phyloP scores from a whole-genome alignment of 345 rosid species.

The Corchorus olitorius region DNA sequence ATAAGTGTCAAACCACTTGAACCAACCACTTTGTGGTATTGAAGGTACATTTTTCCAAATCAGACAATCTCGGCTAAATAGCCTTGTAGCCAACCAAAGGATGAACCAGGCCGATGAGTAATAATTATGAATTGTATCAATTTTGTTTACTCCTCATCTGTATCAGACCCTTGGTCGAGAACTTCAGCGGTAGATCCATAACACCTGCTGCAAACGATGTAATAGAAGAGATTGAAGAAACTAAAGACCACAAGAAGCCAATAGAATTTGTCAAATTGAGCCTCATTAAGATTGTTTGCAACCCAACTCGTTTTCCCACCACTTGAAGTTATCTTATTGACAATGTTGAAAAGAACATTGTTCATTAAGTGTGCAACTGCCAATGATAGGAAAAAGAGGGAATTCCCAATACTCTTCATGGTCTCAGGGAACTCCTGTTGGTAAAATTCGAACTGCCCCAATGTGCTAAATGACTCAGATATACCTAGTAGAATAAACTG shows the following conservation, averaged over 20 bases:
- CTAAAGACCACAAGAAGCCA: slow-evolving; percentile 32
- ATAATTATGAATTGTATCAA: too few relatives aligned
- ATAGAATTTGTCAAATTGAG: slow-evolving; percentile 48
- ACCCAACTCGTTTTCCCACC: slow-evolving; percentile 41
- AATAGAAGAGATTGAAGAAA: too few relatives aligned
- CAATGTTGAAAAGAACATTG: slow-evolving; percentile 3
- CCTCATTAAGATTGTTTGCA: slow-evolving; percentile 33
- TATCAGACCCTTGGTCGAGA: too few relatives aligned
- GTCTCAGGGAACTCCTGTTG: slow-evolving; percentile 48
- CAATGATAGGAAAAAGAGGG: slow-evolving; percentile 32
- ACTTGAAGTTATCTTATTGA: slow-evolving; percentile 15
- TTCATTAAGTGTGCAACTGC: slow-evolving; percentile 18
- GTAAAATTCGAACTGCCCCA: slow-evolving; percentile 52
- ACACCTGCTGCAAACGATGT: too few relatives aligned
- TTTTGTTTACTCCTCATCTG: too few relatives aligned
- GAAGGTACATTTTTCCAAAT: too few relatives aligned
- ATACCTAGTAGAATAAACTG: slow-evolving; percentile 39
- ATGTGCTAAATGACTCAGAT: slow-evolving; percentile 40
- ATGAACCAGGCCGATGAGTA: too few relatives aligned
- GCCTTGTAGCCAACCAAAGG: too few relatives aligned
- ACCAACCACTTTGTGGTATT: too few relatives aligned
- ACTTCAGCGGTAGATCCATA: too few relatives aligned
- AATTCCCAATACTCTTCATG: slow-evolving; percentile 47
- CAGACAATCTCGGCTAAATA: too few relatives aligned
- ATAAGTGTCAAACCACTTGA: too few relatives aligned